Conservation (phyloP, 1,139 yeast species). For the Sugiyamaella castrensis region DNA sequence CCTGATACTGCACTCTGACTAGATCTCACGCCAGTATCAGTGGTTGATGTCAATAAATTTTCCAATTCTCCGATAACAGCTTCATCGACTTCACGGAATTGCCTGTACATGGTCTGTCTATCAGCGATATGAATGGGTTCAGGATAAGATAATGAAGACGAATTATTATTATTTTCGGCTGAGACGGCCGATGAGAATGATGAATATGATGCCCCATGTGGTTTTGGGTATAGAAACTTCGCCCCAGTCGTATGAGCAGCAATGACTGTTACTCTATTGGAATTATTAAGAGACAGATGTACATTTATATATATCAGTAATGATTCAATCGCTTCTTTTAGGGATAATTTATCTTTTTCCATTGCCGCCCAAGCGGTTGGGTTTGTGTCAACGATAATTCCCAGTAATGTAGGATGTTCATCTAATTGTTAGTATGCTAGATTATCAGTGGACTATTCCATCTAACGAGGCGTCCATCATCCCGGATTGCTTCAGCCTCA, state of each 20-base stretch:
- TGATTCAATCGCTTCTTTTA: slow-evolving; percentile 57
- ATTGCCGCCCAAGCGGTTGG: slow-evolving; percentile 73
- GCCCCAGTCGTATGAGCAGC: slow-evolving; percentile 75
- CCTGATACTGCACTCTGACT: slow-evolving; percentile 62
- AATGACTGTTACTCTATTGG: slow-evolving; percentile 80
- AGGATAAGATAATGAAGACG: neutral
- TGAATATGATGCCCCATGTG: neutral
- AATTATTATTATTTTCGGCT: neutral
- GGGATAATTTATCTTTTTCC: slow-evolving; percentile 40
- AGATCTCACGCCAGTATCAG: slow-evolving; percentile 24
- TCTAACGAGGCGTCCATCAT: too few relatives aligned
- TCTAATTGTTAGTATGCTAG: slow-evolving; percentile 32
- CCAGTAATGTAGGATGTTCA: slow-evolving; percentile 79
- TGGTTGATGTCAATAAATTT: slow-evolving; percentile 42
- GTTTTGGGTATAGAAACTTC: slow-evolving; percentile 62
- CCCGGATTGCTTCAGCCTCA: too few relatives aligned
- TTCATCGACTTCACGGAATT: slow-evolving; percentile 79
- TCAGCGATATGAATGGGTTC: slow-evolving; percentile 26
- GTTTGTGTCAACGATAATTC: slow-evolving; percentile 74
- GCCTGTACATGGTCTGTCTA: slow-evolving; percentile 67
- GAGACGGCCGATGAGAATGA: neutral
- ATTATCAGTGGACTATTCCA: too few relatives aligned
- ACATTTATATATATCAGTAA: slow-evolving; percentile 75
- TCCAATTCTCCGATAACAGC: slow-evolving; percentile 63
- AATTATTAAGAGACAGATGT: slow-evolving; percentile 79